Conservation (phyloP, 495 filamentous ascomycete species). For the Xylaria curta region DNA sequence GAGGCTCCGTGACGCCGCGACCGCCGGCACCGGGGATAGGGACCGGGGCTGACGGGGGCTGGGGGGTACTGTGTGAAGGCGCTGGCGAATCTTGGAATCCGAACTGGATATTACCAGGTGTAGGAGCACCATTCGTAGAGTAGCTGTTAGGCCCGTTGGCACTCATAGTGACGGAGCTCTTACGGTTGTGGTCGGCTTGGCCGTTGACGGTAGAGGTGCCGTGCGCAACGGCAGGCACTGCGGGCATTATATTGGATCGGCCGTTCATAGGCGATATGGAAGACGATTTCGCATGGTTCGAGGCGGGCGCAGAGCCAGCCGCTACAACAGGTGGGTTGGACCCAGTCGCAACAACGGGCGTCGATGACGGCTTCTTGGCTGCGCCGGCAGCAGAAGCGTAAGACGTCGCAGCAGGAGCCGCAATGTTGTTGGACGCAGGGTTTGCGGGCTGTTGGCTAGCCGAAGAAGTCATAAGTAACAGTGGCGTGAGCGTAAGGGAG, state of each 20-base stretch:
- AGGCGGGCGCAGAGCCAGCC: conserved; percentile 63
- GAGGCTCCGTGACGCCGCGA: conserved; percentile 68
- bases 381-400: conserved; percentile 77
- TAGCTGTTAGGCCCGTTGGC: conserved; percentile 76
- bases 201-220: conserved; percentile 63
- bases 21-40: conserved; percentile 69
- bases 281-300: conserved; percentile 82
- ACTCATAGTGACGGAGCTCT: conserved; percentile 87
- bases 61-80: conserved; percentile 64
- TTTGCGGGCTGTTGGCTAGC: conserved; percentile 56
- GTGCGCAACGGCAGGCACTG: conserved; percentile 60
- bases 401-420: conserved; percentile 67
- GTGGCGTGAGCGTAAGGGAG: conserved; percentile 54
- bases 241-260: conserved; percentile 74
- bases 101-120: conserved; percentile 71
- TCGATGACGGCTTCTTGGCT: conserved; percentile 73
- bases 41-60: conserved; percentile 65
- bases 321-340: conserved; percentile 69
- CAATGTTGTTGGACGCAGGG: conserved; percentile 66
- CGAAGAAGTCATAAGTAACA: conserved; percentile 58
- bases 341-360: conserved; percentile 74
- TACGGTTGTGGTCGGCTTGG: conserved; percentile 73
- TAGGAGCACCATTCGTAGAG: conserved; percentile 73
- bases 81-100: conserved; percentile 79
- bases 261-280: conserved; percentile 84